These are phyloP conservation scores for Dryas alaskensis DNA, from an alignment of 306 rosid species.

Conservation along the genomic window DNA sequence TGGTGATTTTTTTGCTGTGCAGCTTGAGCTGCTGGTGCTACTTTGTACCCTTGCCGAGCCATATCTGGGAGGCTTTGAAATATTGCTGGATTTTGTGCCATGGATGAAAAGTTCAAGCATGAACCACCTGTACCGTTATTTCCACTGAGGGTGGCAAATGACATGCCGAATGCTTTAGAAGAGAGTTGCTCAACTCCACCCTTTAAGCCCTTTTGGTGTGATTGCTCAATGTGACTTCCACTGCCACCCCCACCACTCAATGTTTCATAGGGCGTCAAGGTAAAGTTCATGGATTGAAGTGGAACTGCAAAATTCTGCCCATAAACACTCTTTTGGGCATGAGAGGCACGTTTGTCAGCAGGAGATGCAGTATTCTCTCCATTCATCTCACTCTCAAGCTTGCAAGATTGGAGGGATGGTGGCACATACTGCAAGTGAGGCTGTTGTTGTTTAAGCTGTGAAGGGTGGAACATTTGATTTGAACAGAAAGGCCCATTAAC, in stretches of 20 bases:
- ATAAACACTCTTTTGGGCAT: conserved; percentile 38
- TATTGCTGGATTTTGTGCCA: conserved; percentile 25
- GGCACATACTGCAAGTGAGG: conserved; percentile 38
- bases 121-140: conserved; percentile 29
- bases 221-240: conserved; percentile 47
- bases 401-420: conserved; percentile 33
- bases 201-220: conserved; percentile 41
- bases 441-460: conserved; percentile 55
- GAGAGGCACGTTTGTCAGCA: conserved; percentile 37
- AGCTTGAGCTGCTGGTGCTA: conserved; percentile 39
- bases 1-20: conserved; percentile 45
- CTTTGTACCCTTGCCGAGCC: conserved; percentile 45
- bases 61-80: conserved; percentile 55
- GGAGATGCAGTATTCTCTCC: conserved; percentile 39
- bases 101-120: conserved; percentile 28
- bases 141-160: conserved; percentile 40
- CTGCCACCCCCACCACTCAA: conserved; percentile 32
- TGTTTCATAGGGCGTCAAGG: conserved; percentile 54
- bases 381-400: conserved; percentile 39
- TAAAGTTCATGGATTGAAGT: conserved; percentile 52
- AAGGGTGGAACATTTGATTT: conserved; percentile 50
- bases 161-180: conserved; percentile 61
- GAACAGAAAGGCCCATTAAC: conserved; percentile 48
- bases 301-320: conserved; percentile 53
- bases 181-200: conserved; percentile 48